phyloP scores from a whole-genome alignment of 306 rosid species.

The Citrullus mucosospermus region DNA sequence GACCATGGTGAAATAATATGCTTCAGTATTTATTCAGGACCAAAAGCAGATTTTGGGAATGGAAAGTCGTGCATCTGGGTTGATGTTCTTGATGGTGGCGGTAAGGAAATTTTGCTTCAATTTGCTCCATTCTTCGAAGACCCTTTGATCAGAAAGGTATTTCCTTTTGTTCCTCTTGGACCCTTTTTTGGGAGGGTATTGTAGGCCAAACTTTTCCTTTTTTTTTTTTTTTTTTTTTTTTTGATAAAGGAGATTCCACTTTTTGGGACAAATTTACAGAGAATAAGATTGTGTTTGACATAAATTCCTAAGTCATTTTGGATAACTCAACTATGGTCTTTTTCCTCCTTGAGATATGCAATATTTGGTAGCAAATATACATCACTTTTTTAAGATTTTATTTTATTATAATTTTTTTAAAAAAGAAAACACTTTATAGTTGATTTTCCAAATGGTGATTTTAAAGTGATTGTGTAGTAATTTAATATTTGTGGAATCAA shows the following conservation, averaged over 20 bases:
- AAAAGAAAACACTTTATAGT: background rate
- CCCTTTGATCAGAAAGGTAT: constrained; percentile 67
- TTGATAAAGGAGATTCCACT: background rate
- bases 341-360: background rate
- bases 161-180: constrained; percentile 20
- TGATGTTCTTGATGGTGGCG: constrained; percentile 97
- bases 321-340: background rate
- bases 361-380: background rate
- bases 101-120: constrained; percentile 48
- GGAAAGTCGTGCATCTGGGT: constrained; percentile 97
- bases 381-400: too few species aligned
- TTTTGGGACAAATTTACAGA: background rate
- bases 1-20: constrained; percentile 92
- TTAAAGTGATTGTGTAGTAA: background rate
- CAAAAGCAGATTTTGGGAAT: constrained; percentile 74
- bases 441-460: background rate
- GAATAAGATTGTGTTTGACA: background rate
- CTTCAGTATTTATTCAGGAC: constrained; percentile 81
- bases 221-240: background rate
- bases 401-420: too few species aligned
- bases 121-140: constrained; percentile 76
- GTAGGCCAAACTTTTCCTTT: background rate
- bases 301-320: background rate
- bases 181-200: background rate
- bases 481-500: background rate